Percentiles rank a stretch among this genome's conserved stretches.
Conservation (phyloP, 345 rosid genomes). For the Bruguiera gymnorhiza region DNA sequence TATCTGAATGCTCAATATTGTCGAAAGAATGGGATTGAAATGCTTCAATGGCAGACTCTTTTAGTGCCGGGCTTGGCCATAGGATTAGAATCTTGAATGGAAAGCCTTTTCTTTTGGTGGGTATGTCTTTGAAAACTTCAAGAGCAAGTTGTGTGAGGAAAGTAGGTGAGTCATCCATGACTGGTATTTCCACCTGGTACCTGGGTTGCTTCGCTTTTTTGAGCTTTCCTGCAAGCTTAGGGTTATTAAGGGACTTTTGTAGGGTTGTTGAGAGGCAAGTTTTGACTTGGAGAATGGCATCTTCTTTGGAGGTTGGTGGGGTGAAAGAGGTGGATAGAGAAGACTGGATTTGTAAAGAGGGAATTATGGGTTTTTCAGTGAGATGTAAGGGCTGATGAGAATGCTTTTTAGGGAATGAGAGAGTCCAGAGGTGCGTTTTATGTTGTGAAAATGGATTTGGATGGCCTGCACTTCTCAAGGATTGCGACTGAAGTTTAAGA, state of each 20-base stretch:
- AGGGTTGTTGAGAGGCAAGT: background rate
- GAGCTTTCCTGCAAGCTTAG: background rate
- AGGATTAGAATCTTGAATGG: conserved; percentile 44
- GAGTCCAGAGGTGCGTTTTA: too few relatives aligned
- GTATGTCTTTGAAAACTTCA: conserved; percentile 36
- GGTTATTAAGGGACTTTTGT: background rate
- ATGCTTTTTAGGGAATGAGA: too few relatives aligned
- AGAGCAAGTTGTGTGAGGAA: conserved; percentile 34
- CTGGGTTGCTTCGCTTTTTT: conserved; percentile 18
- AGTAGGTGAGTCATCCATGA: conserved; percentile 58
- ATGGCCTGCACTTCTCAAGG: too few relatives aligned
- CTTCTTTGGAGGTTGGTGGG: conserved; percentile 69
- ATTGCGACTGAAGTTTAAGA: too few relatives aligned
- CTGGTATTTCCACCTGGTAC: conserved; percentile 70
- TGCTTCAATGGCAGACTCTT: conserved; percentile 35
- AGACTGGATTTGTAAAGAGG: too few relatives aligned
- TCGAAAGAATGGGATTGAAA: conserved; percentile 33
- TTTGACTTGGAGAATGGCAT: conserved; percentile 13
- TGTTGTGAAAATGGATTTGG: too few relatives aligned
- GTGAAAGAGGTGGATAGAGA: too few relatives aligned
- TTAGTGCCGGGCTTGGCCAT: conserved; percentile 45
- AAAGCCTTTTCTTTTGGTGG: conserved; percentile 57
- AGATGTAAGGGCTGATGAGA: too few relatives aligned
- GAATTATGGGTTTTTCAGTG: too few relatives aligned
- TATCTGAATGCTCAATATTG: conserved; percentile 39